These are phyloP conservation scores for Leishmania tarentolae DNA, from an alignment of 208 protist species.

Conservation along the genomic window DNA sequence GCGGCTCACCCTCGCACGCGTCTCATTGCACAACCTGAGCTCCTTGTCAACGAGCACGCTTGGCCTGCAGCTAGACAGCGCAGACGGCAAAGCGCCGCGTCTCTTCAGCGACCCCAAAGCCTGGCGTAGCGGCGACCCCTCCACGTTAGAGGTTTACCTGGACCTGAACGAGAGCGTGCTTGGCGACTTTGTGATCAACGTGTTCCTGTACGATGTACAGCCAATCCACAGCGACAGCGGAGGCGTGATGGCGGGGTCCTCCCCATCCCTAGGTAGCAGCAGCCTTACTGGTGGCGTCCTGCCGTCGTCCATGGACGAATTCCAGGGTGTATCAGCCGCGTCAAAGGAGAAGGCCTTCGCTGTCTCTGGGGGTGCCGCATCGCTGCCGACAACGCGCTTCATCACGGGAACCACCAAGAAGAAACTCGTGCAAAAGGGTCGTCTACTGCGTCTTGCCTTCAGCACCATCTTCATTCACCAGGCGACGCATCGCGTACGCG, in stretches of 20 bases:
- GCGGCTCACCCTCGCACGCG: constrained; percentile 44
- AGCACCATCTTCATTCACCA: constrained; percentile 82
- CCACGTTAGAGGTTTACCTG: constrained; percentile 50
- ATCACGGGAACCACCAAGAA: constrained; percentile 18
- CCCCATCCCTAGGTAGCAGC: background rate
- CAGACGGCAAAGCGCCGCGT: constrained; percentile 32
- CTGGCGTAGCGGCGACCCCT: constrained; percentile 41
- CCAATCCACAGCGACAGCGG: background rate
- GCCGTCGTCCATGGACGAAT: background rate
- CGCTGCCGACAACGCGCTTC: constrained; percentile 11
- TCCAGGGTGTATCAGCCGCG: background rate
- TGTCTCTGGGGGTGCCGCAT: background rate
- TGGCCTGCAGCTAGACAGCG: constrained; percentile 53
- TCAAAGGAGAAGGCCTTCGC: background rate
- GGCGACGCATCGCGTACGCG: constrained; percentile 51
- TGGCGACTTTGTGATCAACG: constrained; percentile 68
- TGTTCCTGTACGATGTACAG: constrained; percentile 56
- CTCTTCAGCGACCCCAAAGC: constrained; percentile 64
- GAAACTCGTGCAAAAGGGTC: constrained; percentile 33
- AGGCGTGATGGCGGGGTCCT: background rate
- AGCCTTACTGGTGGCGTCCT: background rate
- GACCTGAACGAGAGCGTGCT: constrained; percentile 58
- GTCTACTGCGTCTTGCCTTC: constrained; percentile 72
- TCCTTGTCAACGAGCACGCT: constrained; percentile 41
- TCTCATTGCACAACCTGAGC: constrained; percentile 72